Base-by-base conservation (phyloP, 306 rosid species). In the Cucurbita maxima region DNA sequence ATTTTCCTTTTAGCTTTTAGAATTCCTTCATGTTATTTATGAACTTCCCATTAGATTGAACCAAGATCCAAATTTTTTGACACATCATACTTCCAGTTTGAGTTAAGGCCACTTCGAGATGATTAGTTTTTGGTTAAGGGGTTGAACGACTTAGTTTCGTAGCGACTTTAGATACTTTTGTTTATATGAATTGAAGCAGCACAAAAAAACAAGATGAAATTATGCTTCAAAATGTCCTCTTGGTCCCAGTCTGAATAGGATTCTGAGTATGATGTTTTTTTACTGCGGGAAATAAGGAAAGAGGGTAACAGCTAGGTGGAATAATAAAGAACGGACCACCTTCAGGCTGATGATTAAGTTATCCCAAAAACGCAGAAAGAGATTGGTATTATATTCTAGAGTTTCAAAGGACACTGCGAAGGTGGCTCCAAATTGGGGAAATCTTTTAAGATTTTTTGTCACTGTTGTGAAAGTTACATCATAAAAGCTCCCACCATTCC, bases 381-480 rank as follows among this genome's bases (percentile, higher is more conserved):
- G 36, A 45, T 44, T 44, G 72, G 71, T 41, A 64, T 66, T 66
- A 66, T 66, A 50, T 50, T 70, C 22, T 69, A 14, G 74, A 50
- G 74, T 70, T 50, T 47, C 45, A 48, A 53, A 70, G 74, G 74
- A 70, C 58, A 50, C 44, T 7, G 59, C 6, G 59, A 70, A 52
- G 74, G 45, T 70, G 59, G 74, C 74, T 30, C 59, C 74, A 50
- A 70, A 25, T 70, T 70, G 34, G 74, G 74, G 74, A 70, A 70
- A 70, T 70, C 74, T 70, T 70, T 50, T 25, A 70, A 70, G 74
- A 70, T 70, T 52, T 70, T 70, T 70, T 70, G 74, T 70, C 74
- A 50, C 74, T 59, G 58, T 50, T 70, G 74, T 70, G 74, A 70
- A 70, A 70, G 74, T 70, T 70, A 70, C 74, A 44, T 43, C 58